A percentile compares a stretch with the other conserved stretches of the same genome.
Evolutionary conservation across 805 yeast genomes (phyloP).

Genomic region (Cyberlindnera misumaiensis): DNA sequence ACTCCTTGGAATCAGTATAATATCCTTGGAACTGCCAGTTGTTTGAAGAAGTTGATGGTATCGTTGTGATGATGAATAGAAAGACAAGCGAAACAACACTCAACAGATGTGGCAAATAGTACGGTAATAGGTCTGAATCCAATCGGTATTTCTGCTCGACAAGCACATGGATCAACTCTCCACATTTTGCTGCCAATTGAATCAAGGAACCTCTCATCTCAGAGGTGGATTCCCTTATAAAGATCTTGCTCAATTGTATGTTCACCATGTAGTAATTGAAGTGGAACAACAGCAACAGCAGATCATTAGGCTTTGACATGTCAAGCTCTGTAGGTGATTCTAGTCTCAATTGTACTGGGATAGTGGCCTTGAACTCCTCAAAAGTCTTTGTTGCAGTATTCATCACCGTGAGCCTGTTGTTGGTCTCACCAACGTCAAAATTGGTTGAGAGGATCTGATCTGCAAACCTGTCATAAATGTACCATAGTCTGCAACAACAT

Average conservation of each 20-base stretch:
- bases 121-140: constrained; percentile 10
- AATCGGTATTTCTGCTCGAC: background rate
- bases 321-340: constrained; percentile 1
- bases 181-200: constrained; percentile 15
- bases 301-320: constrained; percentile 1
- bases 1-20: background rate
- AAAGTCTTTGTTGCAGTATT: constrained; percentile 19
- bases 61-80: constrained; percentile 3
- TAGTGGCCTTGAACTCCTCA: constrained; percentile 19
- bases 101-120: constrained; percentile 9
- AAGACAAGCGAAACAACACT: constrained; percentile 9
- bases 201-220: constrained; percentile 4
- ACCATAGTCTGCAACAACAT: constrained; percentile 24
- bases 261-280: constrained; percentile 21
- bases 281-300: constrained; percentile 17
- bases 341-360: constrained; percentile 15
- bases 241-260: constrained; percentile 19
- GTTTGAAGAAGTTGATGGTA: background rate
- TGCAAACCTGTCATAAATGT: constrained; percentile 26
- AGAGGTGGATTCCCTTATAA: constrained; percentile 9
- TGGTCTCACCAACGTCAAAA: constrained; percentile 29
- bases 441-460: constrained; percentile 28
- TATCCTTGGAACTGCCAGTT: background rate
- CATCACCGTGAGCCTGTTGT: constrained; percentile 20
- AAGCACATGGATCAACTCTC: constrained; percentile 3